A percentile compares a stretch with the other conserved stretches of the same genome.
These are phyloP conservation scores for Fusarium phyllophilum DNA, from an alignment of 2,329 filamentous ascomycete species.

Conservation along the genomic window DNA sequence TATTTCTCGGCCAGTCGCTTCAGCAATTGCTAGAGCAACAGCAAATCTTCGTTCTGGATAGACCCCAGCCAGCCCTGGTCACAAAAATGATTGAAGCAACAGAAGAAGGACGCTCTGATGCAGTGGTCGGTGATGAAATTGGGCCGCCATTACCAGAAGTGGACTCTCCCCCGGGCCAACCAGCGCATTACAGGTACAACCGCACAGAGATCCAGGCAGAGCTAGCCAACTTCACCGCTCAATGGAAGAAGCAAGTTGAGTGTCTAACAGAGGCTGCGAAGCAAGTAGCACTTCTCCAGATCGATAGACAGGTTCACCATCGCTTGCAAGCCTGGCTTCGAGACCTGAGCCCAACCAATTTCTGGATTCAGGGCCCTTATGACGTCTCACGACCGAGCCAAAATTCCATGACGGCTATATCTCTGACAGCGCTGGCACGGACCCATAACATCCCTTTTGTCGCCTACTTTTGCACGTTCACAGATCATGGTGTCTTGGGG, in stretches of 20 bases:
- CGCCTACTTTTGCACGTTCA: background rate
- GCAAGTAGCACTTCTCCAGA: background rate
- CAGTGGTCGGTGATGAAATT: accelerated
- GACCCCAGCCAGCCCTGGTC: accelerated
- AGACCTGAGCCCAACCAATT: background rate
- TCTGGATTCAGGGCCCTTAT: background rate
- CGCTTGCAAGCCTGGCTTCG: background rate
- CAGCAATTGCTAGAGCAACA: background rate
- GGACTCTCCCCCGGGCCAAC: background rate
- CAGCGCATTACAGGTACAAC: background rate
- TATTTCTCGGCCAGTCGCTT: background rate
- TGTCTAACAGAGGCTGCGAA: background rate
- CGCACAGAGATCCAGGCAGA: background rate
- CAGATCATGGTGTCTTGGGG: too few species aligned
- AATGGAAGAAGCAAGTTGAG: background rate
- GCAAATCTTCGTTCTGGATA: background rate
- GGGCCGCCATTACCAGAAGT: accelerated
- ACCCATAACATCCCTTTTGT: background rate
- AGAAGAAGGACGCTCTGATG: accelerated
- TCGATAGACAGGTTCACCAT: background rate
- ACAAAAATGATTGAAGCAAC: background rate
- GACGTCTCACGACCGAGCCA: background rate
- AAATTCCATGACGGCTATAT: background rate
- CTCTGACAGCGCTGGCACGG: background rate
- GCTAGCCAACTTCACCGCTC: background rate